Evolutionary conservation across 257 asterid species (phyloP), one percentile per base, ranked within the genome.

Genomic region (Forsythia viridissima): DNA sequence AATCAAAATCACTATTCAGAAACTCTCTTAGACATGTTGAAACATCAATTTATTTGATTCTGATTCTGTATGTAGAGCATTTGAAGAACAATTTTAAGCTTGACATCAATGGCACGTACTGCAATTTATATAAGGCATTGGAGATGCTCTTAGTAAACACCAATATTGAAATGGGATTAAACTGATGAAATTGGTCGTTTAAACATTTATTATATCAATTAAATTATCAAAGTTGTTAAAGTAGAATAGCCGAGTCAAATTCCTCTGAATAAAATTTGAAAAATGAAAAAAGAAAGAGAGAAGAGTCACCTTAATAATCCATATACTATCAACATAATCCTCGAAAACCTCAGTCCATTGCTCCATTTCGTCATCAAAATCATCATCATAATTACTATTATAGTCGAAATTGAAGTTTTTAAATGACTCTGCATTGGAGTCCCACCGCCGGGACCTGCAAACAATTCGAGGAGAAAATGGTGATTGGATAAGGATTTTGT

Each of bases 311-410:
- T 92, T 94, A 8, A 92, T 66, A 76, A 94, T 91, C 98, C 97
- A 94, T 79, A 94, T 83, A 90, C 93, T 88, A 9, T 92, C 96
- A 40, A 90, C 85, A 71, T 86, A 92, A 67, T 92, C 98, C 73
- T 87, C 87, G 0, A 92, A 78, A 75, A 82, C 86, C 2, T 82
- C 93, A 57, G 40, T 78, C 93, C 90, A 85, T 80, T 84, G 86
- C 69, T 88, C 92, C 76, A 51, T 21, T 51, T 57, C 74, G 3
- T 77, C 87, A 39, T 81, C 86, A 46, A 61, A 73, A 12, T 78
- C 83, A 7, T 65, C 78, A 8, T 37, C 81, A 37, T 71, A 76
- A 34, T 30, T 30, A 30, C 34, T 30, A 30, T 40, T 40, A 36
- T 13, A 68, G 12, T 76, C 76, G 69, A 78, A 80, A 79, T 61